A percentile compares a stretch with the other conserved stretches of the same genome.
Conservation (phyloP, 2,329 filamentous ascomycete genomes). For the Ciborinia camelliae region DNA sequence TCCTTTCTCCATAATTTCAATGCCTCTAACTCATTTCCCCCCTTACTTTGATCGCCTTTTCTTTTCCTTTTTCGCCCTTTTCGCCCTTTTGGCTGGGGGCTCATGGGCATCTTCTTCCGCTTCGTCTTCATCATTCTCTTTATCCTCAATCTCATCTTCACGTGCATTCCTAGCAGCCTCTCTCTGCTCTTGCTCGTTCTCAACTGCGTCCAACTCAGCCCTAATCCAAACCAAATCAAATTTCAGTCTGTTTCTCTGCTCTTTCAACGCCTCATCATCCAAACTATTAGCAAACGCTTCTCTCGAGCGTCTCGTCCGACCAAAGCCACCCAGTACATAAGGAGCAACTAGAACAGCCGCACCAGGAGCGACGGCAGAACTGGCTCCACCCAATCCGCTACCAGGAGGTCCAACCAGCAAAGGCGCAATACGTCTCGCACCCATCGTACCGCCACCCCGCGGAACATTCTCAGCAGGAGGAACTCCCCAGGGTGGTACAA, state of each 20-base stretch:
- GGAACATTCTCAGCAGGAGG: background rate
- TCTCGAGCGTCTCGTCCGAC: background rate
- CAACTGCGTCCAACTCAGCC: background rate
- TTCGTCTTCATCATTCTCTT: background rate
- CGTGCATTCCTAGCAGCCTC: background rate
- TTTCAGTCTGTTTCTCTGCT: background rate
- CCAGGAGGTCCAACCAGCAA: background rate
- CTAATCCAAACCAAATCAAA: background rate
- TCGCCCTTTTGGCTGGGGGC: background rate
- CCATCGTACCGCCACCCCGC: background rate
- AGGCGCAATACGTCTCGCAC: background rate
- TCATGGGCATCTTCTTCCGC: background rate
- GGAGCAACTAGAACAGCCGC: background rate
- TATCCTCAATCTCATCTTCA: background rate
- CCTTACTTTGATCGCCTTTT: background rate
- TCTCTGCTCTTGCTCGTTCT: background rate
- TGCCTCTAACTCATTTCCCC: no score
- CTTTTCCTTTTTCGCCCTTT: background rate
- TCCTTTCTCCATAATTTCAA: background rate
- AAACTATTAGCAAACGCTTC: background rate
- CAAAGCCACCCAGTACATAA: background rate
- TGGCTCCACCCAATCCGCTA: background rate
- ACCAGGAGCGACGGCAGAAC: background rate
- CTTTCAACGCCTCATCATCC: background rate
- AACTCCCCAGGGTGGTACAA: background rate